Base-by-base conservation (phyloP, 768 basidiomycete genomes). In the Kwoniella europaea region DNA sequence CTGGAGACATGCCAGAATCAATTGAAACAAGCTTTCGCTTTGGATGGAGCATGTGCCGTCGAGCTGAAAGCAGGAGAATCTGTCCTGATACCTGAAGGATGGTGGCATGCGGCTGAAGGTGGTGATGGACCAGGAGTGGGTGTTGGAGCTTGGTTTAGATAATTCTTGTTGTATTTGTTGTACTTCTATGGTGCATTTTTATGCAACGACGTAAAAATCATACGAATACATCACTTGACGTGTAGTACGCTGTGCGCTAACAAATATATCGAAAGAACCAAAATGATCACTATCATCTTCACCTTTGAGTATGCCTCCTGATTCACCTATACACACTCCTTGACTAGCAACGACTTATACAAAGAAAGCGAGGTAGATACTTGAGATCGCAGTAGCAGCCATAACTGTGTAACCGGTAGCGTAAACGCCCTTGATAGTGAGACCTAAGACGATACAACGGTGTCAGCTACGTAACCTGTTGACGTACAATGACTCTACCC, bases 371-470 rank as follows among this genome's bases (percentile, higher is more conserved):
- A 94, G 87, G 44, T 86, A 91, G 62, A 89, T 86, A 24, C 92
- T 93, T 53, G 91, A 88, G 53, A 92, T 80, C 59, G 89, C 91
- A 16, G 92, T 90, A 18, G 90, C 90, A 44, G 88, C 94, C 9
- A 97, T 80, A 42, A 96, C 94, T 54, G 88, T 88, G 84, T 97
- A 98, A 2, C 92, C 94, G 13, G 91, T 87, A 24, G 83, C 82
- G 83, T 96, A 97, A 10, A 88, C 90, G 16, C 90, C 90, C 82
- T 91, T 94, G 71, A 97, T 85, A 54, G 86, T 88, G 80, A 93
- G 83, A 85, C 93, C 95, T 98, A 76, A 67, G 20, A 61, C 1
- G 59, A 57, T 44, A 55, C n/a, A 41, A 42, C 9, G 43, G 13
- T 24, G 53, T 69, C 46, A 66, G 50, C 54, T 22, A 52, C 53